Percentiles rank a stretch among this genome's conserved stretches.
Conservation (phyloP, 148 eudicot genomes). For the Selenicereus undatus region DNA sequence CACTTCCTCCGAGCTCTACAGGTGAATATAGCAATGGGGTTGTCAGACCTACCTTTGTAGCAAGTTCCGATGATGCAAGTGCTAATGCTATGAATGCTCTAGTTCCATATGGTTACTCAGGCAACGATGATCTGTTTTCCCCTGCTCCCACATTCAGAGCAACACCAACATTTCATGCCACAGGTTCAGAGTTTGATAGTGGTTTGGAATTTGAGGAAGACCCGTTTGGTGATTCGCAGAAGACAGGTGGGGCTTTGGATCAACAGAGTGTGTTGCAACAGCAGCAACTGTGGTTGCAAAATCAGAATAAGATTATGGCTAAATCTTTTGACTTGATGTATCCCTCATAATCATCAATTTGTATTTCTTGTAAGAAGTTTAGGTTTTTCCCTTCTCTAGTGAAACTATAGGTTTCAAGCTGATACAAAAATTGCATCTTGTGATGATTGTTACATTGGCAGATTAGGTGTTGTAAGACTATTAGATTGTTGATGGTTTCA, state of each 20-base stretch:
- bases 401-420: background rate
- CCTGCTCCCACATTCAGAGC: conserved; percentile 39
- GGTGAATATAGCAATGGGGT: background rate
- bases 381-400: background rate
- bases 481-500: background rate
- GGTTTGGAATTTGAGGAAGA: conserved; percentile 20
- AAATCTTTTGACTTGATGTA: conserved; percentile 24
- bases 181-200: conserved; percentile 20
- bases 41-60: background rate
- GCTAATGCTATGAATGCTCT: conserved; percentile 24
- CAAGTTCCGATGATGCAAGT: background rate
- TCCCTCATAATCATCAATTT: background rate
- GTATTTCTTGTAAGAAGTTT: conserved; percentile 3
- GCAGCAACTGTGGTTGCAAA: conserved; percentile 38
- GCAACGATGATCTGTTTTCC: conserved; percentile 18
- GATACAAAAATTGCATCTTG: background rate
- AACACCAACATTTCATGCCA: conserved; percentile 51
- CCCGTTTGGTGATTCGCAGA: conserved; percentile 29
- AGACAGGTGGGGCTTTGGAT: conserved; percentile 5
- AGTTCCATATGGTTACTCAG: background rate
- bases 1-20: background rate
- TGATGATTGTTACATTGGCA: too few relatives aligned
- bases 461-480: background rate
- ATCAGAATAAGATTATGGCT: conserved; percentile 32
- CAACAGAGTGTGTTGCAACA: conserved; percentile 24